Evolutionary conservation across 768 basidiomycete genomes (phyloP).

Genomic region (Kwoniella mangroviensis): DNA sequence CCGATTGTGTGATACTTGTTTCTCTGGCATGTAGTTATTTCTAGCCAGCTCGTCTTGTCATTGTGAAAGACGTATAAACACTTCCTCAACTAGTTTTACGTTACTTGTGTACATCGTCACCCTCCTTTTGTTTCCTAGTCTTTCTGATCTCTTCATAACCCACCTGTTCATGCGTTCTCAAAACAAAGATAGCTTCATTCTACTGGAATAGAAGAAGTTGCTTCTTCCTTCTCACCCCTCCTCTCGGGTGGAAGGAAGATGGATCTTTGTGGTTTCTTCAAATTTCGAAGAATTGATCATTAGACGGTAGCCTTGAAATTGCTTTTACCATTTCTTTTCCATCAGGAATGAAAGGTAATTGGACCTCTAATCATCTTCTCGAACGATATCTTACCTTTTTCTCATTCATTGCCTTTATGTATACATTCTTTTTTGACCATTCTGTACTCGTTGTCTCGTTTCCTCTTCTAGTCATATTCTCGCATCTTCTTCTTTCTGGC

Average conservation of each 20-base stretch:
- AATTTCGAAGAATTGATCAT: not conserved
- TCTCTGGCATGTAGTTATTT: slow-evolving; percentile 21
- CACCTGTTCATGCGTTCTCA: not conserved
- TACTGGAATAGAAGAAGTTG: slow-evolving; percentile 5
- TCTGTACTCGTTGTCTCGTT: not conserved
- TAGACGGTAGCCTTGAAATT: slow-evolving; percentile 9
- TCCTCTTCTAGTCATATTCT: not conserved
- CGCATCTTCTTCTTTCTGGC: not conserved
- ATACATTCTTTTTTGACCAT: not conserved
- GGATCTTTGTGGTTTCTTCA: slow-evolving; percentile 12
- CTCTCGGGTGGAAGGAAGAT: not conserved
- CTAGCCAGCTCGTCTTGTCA: slow-evolving; percentile 4
- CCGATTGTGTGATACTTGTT: not conserved
- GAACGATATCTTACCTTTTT: not conserved
- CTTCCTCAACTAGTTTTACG: slow-evolving; percentile 6
- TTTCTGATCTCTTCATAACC: not conserved
- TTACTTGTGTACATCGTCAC: slow-evolving; percentile 3
- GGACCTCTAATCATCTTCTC: not conserved
- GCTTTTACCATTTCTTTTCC: not conserved
- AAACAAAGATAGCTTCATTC: slow-evolving; percentile 8
- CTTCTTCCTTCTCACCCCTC: slow-evolving; percentile 9
- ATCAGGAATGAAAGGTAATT: not conserved
- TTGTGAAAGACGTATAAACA: not conserved
- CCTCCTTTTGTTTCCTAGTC: not conserved
- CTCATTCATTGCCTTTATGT: not conserved